Conservation (phyloP, 768 basidiomycete species). For the Kwoniella europaea region DNA sequence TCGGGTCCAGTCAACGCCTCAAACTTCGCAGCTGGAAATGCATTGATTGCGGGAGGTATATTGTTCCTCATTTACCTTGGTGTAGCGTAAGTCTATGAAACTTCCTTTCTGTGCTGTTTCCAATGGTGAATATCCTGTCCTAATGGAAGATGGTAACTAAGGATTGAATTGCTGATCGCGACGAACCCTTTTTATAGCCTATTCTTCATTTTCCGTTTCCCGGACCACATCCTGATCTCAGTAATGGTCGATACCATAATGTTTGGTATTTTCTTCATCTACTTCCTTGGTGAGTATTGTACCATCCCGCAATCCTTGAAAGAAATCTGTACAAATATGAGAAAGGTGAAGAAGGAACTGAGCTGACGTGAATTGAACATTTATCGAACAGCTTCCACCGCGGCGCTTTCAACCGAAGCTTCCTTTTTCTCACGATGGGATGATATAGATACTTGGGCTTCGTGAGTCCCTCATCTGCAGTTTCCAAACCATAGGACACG, state of each 20-base stretch:
- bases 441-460: conserved; percentile 17
- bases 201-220: conserved; percentile 32
- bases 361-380: not conserved
- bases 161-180: not conserved
- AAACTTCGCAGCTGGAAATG: conserved; percentile 40
- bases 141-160: not conserved
- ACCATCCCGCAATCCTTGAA: not conserved
- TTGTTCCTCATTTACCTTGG: conserved; percentile 35
- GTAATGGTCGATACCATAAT: conserved; percentile 74
- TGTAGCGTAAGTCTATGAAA: conserved; percentile 27
- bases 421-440: conserved; percentile 24
- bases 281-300: conserved; percentile 56
- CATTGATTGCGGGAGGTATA: conserved; percentile 39
- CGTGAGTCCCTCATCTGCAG: not conserved
- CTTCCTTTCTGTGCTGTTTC: not conserved
- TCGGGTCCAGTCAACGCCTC: conserved; percentile 19
- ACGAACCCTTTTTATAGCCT: conserved; percentile 14
- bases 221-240: conserved; percentile 72
- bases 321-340: no score
- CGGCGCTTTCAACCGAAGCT: conserved; percentile 30
- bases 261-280: conserved; percentile 67
- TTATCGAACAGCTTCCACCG: conserved; percentile 19
- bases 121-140: not conserved
- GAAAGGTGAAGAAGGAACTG: not conserved
- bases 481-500: no score